phyloP scores from a whole-genome alignment of 1,284 basidiomycete species.

The Tilletia caries region DNA sequence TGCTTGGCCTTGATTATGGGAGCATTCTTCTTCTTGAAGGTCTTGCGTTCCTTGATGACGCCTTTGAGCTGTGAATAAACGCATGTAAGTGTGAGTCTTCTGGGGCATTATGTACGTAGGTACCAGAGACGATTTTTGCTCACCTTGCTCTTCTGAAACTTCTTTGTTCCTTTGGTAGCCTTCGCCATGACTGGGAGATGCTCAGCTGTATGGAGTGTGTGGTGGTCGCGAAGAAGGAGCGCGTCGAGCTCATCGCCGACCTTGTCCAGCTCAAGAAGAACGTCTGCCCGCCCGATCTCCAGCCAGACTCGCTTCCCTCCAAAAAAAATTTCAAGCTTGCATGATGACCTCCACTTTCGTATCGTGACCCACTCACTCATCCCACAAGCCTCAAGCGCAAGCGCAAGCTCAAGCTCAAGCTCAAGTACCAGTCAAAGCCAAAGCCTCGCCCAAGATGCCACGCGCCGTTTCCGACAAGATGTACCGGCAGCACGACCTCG shows the following conservation, averaged over 20 bases:
- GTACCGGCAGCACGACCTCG: conserved; percentile 68
- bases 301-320: too few relatives aligned
- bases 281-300: conserved; percentile 3
- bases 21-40: conserved; percentile 40
- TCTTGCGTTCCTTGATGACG: conserved; percentile 44
- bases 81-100: neutral
- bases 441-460: conserved; percentile 65
- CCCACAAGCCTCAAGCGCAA: neutral
- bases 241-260: neutral
- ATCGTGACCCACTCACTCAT: neutral
- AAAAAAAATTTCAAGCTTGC: neutral
- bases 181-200: neutral
- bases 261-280: neutral
- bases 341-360: neutral
- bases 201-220: neutral
- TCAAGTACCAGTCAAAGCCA: neutral
- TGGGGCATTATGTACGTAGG: neutral
- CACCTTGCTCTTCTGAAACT: conserved; percentile 43
- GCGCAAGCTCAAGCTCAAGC: neutral
- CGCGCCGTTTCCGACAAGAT: conserved; percentile 82
- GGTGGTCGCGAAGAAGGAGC: neutral
- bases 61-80: conserved; percentile 31
- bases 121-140: neutral
- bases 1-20: conserved; percentile 32
- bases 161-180: conserved; percentile 45